phyloP scores from a whole-genome alignment of 306 rosid species.

The Corylus heterophylla region DNA sequence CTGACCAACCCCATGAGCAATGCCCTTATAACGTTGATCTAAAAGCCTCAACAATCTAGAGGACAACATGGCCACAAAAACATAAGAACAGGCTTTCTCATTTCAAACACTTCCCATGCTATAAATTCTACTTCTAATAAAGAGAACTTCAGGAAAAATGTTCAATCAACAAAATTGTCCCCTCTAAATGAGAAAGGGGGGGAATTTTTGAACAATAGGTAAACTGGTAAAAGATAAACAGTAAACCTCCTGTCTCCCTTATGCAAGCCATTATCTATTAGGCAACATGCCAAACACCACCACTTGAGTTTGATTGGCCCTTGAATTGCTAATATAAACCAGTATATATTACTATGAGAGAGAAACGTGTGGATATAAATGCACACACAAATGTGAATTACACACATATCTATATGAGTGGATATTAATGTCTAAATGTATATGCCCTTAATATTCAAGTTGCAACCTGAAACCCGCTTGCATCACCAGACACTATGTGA shows the following conservation, averaged over 20 bases:
- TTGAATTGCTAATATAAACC: neutral
- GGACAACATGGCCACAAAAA: slow-evolving; percentile 27
- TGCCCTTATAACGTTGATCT: slow-evolving; percentile 91
- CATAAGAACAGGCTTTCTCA: slow-evolving; percentile 17
- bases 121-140: slow-evolving; percentile 1
- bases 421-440: neutral
- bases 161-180: neutral
- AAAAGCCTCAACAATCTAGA: slow-evolving; percentile 90
- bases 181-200: too few species aligned
- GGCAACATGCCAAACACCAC: neutral
- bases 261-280: neutral
- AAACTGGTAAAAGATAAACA: neutral
- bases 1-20: slow-evolving; percentile 98
- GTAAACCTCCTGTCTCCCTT: neutral
- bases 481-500: neutral
- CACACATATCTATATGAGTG: neutral
- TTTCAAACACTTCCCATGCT: slow-evolving; percentile 20
- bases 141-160: slow-evolving; percentile 9
- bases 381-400: neutral
- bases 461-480: neutral
- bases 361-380: neutral
- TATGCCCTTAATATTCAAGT: neutral
- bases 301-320: neutral
- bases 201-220: neutral
- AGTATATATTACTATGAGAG: neutral